Percentiles rank a stretch among this genome's conserved stretches.
These are phyloP conservation scores for Clohesyomyces aquaticus DNA, from an alignment of 495 filamentous ascomycete genomes.

Conservation along the genomic window DNA sequence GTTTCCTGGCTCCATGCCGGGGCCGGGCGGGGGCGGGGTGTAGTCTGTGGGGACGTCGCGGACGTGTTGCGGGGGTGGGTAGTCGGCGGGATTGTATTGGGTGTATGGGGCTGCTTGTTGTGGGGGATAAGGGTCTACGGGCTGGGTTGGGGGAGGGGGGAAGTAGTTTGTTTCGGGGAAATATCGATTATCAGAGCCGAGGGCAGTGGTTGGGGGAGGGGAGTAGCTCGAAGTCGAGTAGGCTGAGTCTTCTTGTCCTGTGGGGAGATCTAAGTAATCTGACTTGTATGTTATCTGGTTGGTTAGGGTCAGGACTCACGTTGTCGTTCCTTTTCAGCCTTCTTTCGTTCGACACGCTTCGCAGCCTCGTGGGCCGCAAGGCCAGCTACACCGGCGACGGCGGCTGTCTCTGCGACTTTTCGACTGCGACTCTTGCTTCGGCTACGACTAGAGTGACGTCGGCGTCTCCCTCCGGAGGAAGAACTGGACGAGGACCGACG, in stretches of 20 bases:
- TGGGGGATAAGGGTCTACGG: conserved; percentile 27
- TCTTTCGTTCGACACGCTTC: conserved; percentile 68
- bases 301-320: conserved; percentile 20
- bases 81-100: conserved; percentile 53
- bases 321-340: conserved; percentile 47
- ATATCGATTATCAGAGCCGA: conserved; percentile 43
- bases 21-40: conserved; percentile 23
- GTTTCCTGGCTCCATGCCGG: conserved; percentile 24
- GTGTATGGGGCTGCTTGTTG: conserved; percentile 27
- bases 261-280: background rate
- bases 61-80: conserved; percentile 37
- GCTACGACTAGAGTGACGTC: conserved; percentile 51
- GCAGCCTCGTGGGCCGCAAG: conserved; percentile 72
- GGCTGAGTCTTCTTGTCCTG: conserved; percentile 40
- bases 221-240: conserved; percentile 47
- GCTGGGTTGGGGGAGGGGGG: conserved; percentile 49
- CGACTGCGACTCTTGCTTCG: conserved; percentile 46
- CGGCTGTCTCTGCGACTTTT: conserved; percentile 68
- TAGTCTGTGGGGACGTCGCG: conserved; percentile 17
- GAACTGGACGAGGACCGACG: conserved; percentile 40
- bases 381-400: conserved; percentile 73
- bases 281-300: background rate
- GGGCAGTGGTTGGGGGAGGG: conserved; percentile 52
- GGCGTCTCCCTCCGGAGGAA: conserved; percentile 56
- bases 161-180: conserved; percentile 50